These are phyloP conservation scores for Podospora pseudoanserina DNA, from an alignment of 495 filamentous ascomycete genomes.

Conservation along the genomic window DNA sequence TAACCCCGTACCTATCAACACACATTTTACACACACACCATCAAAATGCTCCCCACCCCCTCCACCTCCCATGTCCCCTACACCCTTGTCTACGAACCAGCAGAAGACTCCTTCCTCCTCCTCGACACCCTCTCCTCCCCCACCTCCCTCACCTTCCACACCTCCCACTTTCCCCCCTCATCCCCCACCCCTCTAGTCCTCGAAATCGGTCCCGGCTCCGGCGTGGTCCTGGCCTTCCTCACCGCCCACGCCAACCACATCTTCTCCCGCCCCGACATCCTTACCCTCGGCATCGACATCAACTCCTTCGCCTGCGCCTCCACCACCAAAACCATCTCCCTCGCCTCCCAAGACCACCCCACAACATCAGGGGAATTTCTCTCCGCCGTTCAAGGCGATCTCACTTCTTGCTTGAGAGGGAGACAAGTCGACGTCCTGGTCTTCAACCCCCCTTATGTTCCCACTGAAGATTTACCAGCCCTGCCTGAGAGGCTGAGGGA, in stretches of 20 bases:
- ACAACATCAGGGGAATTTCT: conserved; percentile 38
- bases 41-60: conserved; percentile 83
- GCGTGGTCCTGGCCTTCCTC: conserved; percentile 83
- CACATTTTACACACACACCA: neutral
- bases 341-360: conserved; percentile 36
- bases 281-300: conserved; percentile 74
- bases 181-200: conserved; percentile 59
- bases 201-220: conserved; percentile 89
- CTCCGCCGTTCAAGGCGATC: conserved; percentile 62
- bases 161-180: conserved; percentile 51
- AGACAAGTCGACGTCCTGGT: conserved; percentile 73
- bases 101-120: conserved; percentile 93
- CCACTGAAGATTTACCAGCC: conserved; percentile 65
- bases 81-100: conserved; percentile 83
- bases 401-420: conserved; percentile 54
- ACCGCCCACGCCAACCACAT: conserved; percentile 68
- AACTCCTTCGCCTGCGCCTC: conserved; percentile 76
- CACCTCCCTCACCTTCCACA: conserved; percentile 69
- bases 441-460: conserved; percentile 97
- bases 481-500: conserved; percentile 17
- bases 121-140: conserved; percentile 82
- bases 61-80: conserved; percentile 86
- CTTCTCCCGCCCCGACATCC: conserved; percentile 65
- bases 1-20: neutral
- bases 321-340: conserved; percentile 57